Conservation (phyloP, 176 grass and related monocot genomes). For the Pontederia crassipes region DNA sequence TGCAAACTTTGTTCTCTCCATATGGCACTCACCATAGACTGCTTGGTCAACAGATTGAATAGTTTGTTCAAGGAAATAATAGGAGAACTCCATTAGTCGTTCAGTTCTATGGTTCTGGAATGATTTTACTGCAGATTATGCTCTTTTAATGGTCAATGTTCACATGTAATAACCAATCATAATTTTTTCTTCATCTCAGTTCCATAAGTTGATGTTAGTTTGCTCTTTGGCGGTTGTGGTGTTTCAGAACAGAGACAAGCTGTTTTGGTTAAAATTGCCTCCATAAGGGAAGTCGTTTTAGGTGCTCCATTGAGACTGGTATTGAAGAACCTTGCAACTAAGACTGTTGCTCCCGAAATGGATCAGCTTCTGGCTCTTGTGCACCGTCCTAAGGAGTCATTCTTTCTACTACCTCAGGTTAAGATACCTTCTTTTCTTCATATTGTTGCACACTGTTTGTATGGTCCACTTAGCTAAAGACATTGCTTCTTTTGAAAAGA, state of each 20-base stretch:
- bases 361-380: conserved; percentile 88
- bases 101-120: too few species aligned
- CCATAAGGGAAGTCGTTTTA: conserved; percentile 85
- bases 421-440: background rate
- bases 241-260: conserved; percentile 78
- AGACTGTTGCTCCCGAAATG: conserved; percentile 59
- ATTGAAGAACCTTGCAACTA: conserved; percentile 68
- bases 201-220: conserved; percentile 13
- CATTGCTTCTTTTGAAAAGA: background rate
- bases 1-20: too few species aligned
- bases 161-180: conserved; percentile 10
- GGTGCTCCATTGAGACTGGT: conserved; percentile 84
- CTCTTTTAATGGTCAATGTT: too few species aligned
- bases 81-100: too few species aligned
- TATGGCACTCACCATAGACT: too few species aligned
- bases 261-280: conserved; percentile 86
- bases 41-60: too few species aligned
- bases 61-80: too few species aligned
- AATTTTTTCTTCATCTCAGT: conserved; percentile 1
- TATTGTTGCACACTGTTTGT: background rate
- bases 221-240: conserved; percentile 14
- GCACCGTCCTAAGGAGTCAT: conserved; percentile 89
- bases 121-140: too few species aligned
- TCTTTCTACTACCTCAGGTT: conserved; percentile 91
- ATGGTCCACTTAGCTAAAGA: background rate